Evolutionary conservation across 345 rosid species (phyloP), one percentile per base, ranked within the genome.

Genomic region (Ricinus communis): DNA sequence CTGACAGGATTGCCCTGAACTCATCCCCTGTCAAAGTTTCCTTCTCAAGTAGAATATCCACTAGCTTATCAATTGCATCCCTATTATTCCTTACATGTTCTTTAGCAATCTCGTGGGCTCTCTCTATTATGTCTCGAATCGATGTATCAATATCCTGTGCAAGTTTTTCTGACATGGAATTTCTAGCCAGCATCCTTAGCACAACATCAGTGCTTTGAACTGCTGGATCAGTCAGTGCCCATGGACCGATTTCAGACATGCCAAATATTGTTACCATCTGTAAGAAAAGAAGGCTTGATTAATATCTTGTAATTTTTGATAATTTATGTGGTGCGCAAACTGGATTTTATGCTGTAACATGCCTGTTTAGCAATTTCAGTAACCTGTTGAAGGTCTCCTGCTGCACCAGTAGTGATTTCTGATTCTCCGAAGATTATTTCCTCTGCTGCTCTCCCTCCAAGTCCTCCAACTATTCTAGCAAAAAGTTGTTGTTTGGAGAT

Each of bases 241-340:
- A 85, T 0, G 91, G 96, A 16, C 97, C 96, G 15, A 88, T 84
- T 54, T 86, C 90, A 0, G 93, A 89, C 96, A 89, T 89, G 25
- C 95, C 95, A 71, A 79, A 87, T 82, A 62, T 87, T 7, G 91
- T 91, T 55, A 91, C 97, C 93, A 87, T 91, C 91, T 87, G 81
- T 27, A 67, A 41, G 40, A 33, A 16, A 40, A 47, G 4, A n/a
- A n/a, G 69, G 28, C 21, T 30, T 28, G 40, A n/a, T 66, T 60
- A 36, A 69, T 33, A 24, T 8, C 33, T 54, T 10, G 28, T 15
- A 25, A 22, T 55, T 13, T 55, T 55, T 25, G 16, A 9, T 25
- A 22, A 25, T 55, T n/a, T n/a, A 11, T 24, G 53, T 13, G 3
- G 3, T 49, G 10, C 3, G 8, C 22, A 18, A 19, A 16, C 22